These are phyloP conservation scores for Aspergillus thermomutatus DNA, from an alignment of 2,329 filamentous ascomycete genomes.

Conservation along the genomic window DNA sequence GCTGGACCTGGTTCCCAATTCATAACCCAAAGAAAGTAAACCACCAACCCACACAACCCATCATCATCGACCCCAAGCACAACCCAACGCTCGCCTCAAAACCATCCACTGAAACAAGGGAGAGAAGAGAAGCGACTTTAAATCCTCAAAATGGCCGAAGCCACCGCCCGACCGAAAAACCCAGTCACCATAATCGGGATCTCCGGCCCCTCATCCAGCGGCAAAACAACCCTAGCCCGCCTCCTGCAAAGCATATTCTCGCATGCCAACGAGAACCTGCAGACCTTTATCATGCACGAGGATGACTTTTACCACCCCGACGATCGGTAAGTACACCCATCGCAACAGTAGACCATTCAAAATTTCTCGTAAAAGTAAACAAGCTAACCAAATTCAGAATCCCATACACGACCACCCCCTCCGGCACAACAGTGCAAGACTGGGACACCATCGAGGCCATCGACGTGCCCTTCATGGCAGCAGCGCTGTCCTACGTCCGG, in stretches of 20 bases:
- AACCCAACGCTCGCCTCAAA: not conserved
- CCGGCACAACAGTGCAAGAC: slow-evolving; percentile 63
- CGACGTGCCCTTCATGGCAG: slow-evolving; percentile 64
- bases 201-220: slow-evolving; percentile 86
- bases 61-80: not conserved
- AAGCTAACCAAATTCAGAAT: slow-evolving; percentile 30
- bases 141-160: not conserved
- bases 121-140: not conserved
- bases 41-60: not conserved
- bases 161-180: not conserved
- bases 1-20: not conserved
- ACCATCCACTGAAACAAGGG: not conserved
- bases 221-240: slow-evolving; percentile 89
- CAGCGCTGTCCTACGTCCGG: slow-evolving; percentile 68
- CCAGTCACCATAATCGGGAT: slow-evolving; percentile 67
- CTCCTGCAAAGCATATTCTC: slow-evolving; percentile 80
- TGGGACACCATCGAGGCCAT: slow-evolving; percentile 89
- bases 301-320: slow-evolving; percentile 95
- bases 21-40: not conserved
- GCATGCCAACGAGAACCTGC: slow-evolving; percentile 13
- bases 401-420: slow-evolving; percentile 46
- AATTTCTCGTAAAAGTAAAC: not conserved
- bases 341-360: not conserved
- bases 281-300: slow-evolving; percentile 76
- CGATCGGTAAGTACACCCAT: slow-evolving; percentile 52